Conservation (phyloP, 2,329 filamentous ascomycete genomes). For the Colletotrichum costaricense region DNA sequence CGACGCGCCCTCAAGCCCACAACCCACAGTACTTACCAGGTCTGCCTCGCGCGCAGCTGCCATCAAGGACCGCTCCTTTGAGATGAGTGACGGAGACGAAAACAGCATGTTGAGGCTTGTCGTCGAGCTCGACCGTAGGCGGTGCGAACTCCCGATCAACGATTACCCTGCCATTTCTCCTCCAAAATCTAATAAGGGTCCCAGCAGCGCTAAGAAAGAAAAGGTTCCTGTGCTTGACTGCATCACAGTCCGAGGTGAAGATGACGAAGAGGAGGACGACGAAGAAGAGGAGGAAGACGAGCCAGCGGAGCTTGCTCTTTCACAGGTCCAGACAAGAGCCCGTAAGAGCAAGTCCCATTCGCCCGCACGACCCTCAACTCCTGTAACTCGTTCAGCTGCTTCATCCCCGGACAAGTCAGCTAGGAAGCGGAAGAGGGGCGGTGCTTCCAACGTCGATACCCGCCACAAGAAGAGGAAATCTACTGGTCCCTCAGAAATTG, state of each 20-base stretch:
- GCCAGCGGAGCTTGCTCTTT: constrained; percentile 28
- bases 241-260: constrained; percentile 44
- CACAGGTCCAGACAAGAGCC: constrained; percentile 15
- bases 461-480: constrained; percentile 42
- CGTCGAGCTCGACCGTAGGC: constrained; percentile 60
- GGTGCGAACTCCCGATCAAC: constrained; percentile 42
- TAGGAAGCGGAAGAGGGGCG: constrained; percentile 45
- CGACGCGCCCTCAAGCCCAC: constrained; percentile 60
- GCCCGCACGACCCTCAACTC: constrained; percentile 27
- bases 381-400: constrained; percentile 22
- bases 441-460: constrained; percentile 39
- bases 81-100: constrained; percentile 58
- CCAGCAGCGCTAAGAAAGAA: constrained; percentile 21
- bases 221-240: constrained; percentile 45
- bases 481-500: neutral
- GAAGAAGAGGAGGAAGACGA: constrained; percentile 4
- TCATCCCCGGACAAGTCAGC: constrained; percentile 38
- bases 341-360: constrained; percentile 28
- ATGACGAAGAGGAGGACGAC: constrained; percentile 36
- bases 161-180: constrained; percentile 42
- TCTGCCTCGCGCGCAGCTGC: constrained; percentile 38
- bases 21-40: constrained; percentile 42
- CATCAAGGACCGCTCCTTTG: constrained; percentile 47
- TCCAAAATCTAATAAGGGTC: constrained; percentile 38
- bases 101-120: constrained; percentile 59